Conservation (phyloP, 2,329 filamentous ascomycete genomes). For the Claviceps capensis region DNA sequence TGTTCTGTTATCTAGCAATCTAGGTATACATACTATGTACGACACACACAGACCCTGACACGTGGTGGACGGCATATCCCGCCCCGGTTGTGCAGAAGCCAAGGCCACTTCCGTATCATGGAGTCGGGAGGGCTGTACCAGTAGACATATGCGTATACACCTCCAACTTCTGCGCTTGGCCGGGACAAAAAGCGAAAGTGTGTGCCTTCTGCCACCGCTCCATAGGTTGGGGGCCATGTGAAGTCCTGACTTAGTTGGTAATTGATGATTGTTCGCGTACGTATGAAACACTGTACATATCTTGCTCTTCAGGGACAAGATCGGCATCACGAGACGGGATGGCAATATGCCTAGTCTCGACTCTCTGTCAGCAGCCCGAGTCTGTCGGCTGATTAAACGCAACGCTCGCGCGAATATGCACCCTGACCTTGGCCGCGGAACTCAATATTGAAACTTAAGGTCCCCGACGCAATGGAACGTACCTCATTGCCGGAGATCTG, state of each 20-base stretch:
- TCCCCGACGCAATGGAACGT: background rate
- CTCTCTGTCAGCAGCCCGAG: background rate
- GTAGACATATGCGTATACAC: no score
- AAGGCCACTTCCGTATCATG: background rate
- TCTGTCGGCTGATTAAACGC: background rate
- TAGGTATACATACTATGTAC: background rate
- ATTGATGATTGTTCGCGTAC: background rate
- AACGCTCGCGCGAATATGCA: background rate
- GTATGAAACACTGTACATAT: background rate
- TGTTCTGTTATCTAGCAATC: background rate
- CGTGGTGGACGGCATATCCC: slow-evolving; percentile 1
- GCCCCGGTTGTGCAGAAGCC: background rate
- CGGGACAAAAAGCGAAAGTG: no score
- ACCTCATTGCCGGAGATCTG: background rate
- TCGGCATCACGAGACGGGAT: background rate
- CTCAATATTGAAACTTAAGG: background rate
- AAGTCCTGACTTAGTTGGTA: background rate
- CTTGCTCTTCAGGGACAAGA: background rate
- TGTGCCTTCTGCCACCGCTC: background rate
- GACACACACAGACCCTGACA: background rate
- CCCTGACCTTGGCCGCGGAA: background rate
- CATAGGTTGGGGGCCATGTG: background rate
- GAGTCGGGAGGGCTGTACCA: background rate
- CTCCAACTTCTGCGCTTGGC: background rate
- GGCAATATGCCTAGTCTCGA: background rate